Conservation (phyloP, 75 land plant species). For the Pseudotsuga menziesii region DNA sequence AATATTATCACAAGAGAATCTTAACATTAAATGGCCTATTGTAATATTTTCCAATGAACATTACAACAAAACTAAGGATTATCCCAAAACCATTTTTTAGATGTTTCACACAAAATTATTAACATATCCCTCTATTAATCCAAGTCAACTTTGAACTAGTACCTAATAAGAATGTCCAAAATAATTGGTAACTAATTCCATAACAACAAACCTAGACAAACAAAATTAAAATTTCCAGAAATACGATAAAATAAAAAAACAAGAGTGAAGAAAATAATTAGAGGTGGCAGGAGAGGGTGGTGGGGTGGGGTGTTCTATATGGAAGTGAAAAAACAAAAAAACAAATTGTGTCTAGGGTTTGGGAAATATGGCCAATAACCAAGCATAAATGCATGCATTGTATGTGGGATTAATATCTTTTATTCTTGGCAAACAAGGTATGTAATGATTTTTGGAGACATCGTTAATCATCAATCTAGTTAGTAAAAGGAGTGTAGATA, state of each 20-base stretch:
- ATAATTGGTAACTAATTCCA: slow-evolving; percentile 3
- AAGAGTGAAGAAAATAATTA: background rate
- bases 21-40: background rate
- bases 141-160: background rate
- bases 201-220: background rate
- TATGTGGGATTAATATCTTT: no score
- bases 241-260: background rate
- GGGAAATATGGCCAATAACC: no score
- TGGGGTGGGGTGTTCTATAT: no score
- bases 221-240: background rate
- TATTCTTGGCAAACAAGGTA: no score
- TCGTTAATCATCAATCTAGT: no score
- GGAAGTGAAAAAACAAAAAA: no score
- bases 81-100: slow-evolving; percentile 3
- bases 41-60: background rate
- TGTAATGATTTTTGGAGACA: no score
- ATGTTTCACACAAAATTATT: background rate
- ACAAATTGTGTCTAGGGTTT: no score
- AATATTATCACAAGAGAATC: no score
- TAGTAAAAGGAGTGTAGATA: no score
- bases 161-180: slow-evolving; percentile 1
- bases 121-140: background rate
- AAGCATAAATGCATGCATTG: no score
- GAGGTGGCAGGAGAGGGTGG: no score
- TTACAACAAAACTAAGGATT: background rate